Percentiles rank a stretch among this genome's conserved stretches.
Conservation (phyloP, 2,329 filamentous ascomycete genomes). For the Fusarium sterilihyphosum region DNA sequence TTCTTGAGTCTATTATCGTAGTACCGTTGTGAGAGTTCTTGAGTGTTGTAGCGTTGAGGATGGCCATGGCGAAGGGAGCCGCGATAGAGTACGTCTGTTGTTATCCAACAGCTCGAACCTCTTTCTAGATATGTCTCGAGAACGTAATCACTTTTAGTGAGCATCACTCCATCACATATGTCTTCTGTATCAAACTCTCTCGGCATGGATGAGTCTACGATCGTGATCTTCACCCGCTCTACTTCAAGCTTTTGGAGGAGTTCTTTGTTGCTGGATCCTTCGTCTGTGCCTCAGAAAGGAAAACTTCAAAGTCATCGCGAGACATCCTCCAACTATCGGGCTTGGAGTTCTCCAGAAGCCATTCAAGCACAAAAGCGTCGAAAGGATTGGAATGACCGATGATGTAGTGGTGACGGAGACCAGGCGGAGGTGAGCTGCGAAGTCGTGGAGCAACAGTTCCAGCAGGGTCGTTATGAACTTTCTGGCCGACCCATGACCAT, state of each 20-base stretch:
- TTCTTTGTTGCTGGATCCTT: background rate
- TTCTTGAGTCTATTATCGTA: background rate
- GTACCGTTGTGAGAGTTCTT: background rate
- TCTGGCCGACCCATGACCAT: background rate
- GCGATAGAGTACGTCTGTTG: background rate
- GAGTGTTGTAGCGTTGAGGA: background rate
- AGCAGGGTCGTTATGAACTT: background rate
- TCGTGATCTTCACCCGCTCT: background rate
- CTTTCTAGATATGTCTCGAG: background rate
- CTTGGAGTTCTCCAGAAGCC: background rate
- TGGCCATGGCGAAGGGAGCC: conserved; percentile 3
- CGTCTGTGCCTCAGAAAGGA: background rate
- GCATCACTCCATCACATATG: background rate
- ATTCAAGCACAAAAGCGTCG: background rate
- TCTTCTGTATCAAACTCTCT: background rate
- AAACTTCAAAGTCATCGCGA: background rate
- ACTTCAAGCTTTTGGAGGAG: background rate
- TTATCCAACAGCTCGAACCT: background rate
- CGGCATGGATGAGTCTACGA: background rate
- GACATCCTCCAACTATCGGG: background rate
- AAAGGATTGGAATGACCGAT: background rate
- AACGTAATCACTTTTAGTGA: background rate
- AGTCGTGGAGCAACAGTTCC: background rate
- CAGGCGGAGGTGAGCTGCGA: background rate
- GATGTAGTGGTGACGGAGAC: background rate